These are phyloP conservation scores for Camelina neglecta DNA, from an alignment of 345 rosid species.

Conservation along the genomic window DNA sequence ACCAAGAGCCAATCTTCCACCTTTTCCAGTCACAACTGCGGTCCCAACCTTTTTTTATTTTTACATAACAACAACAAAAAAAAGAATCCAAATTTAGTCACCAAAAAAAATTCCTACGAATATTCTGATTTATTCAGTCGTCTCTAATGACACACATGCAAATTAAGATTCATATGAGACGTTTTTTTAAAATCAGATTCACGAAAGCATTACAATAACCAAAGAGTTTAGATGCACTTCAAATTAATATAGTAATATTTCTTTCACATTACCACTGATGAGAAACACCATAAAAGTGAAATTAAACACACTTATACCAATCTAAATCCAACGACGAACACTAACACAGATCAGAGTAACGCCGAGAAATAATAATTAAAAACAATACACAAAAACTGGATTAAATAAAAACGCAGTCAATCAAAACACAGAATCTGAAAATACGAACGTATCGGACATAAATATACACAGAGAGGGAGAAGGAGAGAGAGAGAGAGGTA, in stretches of 20 bases:
- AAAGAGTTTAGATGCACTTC: constrained; percentile 17
- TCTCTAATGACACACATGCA: constrained; percentile 30
- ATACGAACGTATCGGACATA: constrained; percentile 22
- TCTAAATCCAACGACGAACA: constrained; percentile 28
- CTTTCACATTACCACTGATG: background rate
- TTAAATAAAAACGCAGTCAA: too few species aligned
- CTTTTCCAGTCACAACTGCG: constrained; percentile 91
- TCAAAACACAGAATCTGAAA: constrained; percentile 22
- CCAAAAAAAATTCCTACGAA: background rate
- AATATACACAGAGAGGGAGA: background rate
- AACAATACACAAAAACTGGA: background rate
- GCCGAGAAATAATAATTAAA: constrained; percentile 5
- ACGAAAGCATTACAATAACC: background rate
- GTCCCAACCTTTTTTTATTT: constrained; percentile 72
- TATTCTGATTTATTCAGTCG: background rate
- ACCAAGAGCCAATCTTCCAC: constrained; percentile 95
- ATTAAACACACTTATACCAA: constrained; percentile 28
- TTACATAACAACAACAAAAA: background rate
- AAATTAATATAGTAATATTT: background rate
- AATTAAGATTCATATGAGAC: constrained; percentile 16
- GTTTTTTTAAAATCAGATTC: constrained; percentile 27
- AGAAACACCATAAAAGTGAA: background rate
- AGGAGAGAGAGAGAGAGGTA: constrained; percentile 3
- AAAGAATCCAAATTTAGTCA: constrained; percentile 17
- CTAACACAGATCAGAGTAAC: constrained; percentile 31